Conservation (phyloP, 805 yeast species). For the Pichia deserticola region DNA sequence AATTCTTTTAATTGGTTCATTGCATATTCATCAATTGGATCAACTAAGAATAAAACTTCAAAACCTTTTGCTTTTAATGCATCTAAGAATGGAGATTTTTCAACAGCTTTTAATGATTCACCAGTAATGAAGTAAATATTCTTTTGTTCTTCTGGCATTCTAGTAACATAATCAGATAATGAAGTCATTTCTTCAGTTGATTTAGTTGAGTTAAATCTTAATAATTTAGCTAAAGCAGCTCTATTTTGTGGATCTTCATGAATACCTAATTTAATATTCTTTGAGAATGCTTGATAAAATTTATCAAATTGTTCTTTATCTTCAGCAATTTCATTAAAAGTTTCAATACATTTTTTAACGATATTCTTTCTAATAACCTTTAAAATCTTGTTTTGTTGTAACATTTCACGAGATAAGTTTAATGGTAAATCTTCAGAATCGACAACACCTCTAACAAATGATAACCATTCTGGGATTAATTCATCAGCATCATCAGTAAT, state of each 20-base stretch:
- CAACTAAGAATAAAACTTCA: constrained; percentile 95
- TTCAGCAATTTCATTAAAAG: constrained; percentile 99
- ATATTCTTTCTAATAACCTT: constrained; percentile 99
- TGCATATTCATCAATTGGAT: constrained; percentile 99
- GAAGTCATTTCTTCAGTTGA: constrained; percentile 91
- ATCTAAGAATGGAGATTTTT: constrained; percentile 98
- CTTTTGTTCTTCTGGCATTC: constrained; percentile 99
- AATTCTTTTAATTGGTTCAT: constrained; percentile 99
- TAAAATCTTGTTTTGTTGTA: constrained; percentile 99
- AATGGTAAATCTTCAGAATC: constrained; percentile 99
- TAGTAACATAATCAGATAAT: constrained; percentile 92
- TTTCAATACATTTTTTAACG: constrained; percentile 96
- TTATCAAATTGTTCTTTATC: constrained; percentile 97
- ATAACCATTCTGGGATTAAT: constrained; percentile 97
- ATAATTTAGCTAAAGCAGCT: constrained; percentile 85
- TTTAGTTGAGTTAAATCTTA: constrained; percentile 96
- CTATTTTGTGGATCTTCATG: constrained; percentile 99
- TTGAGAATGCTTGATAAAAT: constrained; percentile 95
- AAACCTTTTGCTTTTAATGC: constrained; percentile 97
- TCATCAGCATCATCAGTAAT: constrained; percentile 99
- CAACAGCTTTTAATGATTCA: constrained; percentile 95
- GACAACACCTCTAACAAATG: constrained; percentile 97
- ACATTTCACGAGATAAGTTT: constrained; percentile 99
- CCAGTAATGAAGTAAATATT: constrained; percentile 99
- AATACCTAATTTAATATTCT: constrained; percentile 97